These are phyloP conservation scores for Colletotrichum tropicale DNA, from an alignment of 2,329 filamentous ascomycete genomes.

Conservation along the genomic window DNA sequence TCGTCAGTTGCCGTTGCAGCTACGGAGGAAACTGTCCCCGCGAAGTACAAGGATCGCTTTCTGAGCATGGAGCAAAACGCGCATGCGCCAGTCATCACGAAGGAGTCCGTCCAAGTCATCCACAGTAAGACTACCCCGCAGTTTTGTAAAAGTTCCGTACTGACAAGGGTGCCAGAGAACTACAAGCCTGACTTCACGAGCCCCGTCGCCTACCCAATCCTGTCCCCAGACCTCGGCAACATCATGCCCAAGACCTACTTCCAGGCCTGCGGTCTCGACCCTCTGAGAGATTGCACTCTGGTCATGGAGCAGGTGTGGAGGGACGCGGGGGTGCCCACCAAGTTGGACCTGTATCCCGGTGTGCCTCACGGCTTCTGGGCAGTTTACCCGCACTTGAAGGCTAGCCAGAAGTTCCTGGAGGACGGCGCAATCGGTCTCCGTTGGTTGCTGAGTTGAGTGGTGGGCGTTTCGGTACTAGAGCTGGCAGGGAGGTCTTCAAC, in stretches of 20 bases:
- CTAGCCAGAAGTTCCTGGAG: slow-evolving; percentile 24
- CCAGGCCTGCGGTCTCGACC: slow-evolving; percentile 33
- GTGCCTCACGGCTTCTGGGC: slow-evolving; percentile 34
- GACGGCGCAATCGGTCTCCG: slow-evolving; percentile 26
- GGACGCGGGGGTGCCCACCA: slow-evolving; percentile 30
- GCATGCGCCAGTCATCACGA: slow-evolving; percentile 25
- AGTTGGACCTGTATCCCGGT: slow-evolving; percentile 31
- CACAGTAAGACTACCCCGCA: slow-evolving; percentile 21
- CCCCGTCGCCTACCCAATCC: slow-evolving; percentile 29
- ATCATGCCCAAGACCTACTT: slow-evolving; percentile 35
- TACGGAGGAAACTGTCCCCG: slow-evolving; percentile 26
- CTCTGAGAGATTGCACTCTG: slow-evolving; percentile 30
- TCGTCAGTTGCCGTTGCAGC: slow-evolving; percentile 25
- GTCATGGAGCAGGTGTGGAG: slow-evolving; percentile 32
- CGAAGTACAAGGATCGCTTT: slow-evolving; percentile 30
- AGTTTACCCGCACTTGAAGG: slow-evolving; percentile 25
- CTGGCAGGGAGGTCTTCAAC: not conserved
- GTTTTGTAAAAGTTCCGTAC: not conserved
- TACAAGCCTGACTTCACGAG: slow-evolving; percentile 28
- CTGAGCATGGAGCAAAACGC: slow-evolving; percentile 31
- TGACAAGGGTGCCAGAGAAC: slow-evolving; percentile 20
- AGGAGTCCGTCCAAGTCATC: slow-evolving; percentile 26
- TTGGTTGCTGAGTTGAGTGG: slow-evolving; percentile 23
- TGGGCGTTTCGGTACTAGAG: not conserved
- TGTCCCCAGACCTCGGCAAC: slow-evolving; percentile 21